Evolutionary conservation across 208 protist species (phyloP).

Genomic region (Borovskyia barvae): DNA sequence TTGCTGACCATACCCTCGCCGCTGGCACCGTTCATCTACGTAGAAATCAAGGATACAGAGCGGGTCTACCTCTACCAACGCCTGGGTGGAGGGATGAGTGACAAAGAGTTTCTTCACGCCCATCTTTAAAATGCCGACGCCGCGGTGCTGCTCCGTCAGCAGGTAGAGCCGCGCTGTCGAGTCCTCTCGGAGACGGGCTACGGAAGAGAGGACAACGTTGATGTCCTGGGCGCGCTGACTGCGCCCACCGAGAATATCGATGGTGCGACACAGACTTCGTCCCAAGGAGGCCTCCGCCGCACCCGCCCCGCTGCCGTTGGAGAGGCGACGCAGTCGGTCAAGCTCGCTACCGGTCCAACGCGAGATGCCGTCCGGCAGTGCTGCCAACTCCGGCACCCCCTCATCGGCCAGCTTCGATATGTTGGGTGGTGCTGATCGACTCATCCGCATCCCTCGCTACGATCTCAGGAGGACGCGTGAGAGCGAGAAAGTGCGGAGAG

Average conservation of each 20-base stretch:
- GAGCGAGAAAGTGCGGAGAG: background rate
- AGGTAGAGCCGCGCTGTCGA: slow-evolving; percentile 69
- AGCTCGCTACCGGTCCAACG: slow-evolving; percentile 51
- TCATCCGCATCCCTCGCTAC: slow-evolving; percentile 9
- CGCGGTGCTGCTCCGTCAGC: slow-evolving; percentile 37
- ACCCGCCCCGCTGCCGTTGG: slow-evolving; percentile 6
- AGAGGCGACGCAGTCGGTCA: slow-evolving; percentile 25
- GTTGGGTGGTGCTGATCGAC: background rate
- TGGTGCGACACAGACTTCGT: slow-evolving; percentile 52
- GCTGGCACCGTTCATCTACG: slow-evolving; percentile 84
- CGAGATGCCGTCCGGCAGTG: slow-evolving; percentile 54
- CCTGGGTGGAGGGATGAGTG: slow-evolving; percentile 36
- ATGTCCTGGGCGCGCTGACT: slow-evolving; percentile 63
- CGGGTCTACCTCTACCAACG: slow-evolving; percentile 87
- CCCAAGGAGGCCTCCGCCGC: slow-evolving; percentile 18
- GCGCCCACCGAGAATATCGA: slow-evolving; percentile 71
- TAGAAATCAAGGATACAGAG: slow-evolving; percentile 95
- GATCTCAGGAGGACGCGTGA: background rate
- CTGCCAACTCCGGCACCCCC: slow-evolving; percentile 23
- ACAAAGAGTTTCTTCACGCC: slow-evolving; percentile 91
- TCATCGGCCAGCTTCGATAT: slow-evolving; percentile 6
- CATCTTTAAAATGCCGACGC: slow-evolving; percentile 89
- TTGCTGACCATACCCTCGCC: slow-evolving; percentile 72
- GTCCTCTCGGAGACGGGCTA: slow-evolving; percentile 51
- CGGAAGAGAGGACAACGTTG: slow-evolving; percentile 59